These are phyloP conservation scores for Neurospora sublineolata DNA, from an alignment of 495 filamentous ascomycete genomes.

Conservation along the genomic window DNA sequence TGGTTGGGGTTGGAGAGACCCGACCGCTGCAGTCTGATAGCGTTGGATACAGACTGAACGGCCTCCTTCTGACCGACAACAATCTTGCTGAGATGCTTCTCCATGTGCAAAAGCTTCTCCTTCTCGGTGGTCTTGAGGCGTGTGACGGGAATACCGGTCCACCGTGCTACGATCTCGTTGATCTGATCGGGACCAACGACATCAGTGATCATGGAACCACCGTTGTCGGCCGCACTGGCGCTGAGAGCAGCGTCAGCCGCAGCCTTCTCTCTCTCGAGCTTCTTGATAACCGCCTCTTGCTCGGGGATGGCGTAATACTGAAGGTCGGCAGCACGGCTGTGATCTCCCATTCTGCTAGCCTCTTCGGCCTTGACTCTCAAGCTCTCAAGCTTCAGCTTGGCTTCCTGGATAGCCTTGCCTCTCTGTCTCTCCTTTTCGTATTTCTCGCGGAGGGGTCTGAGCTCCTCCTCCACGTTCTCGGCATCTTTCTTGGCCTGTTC, in stretches of 20 bases:
- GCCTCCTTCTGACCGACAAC: constrained; percentile 93
- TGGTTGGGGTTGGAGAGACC: constrained; percentile 91
- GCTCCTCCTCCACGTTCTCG: constrained; percentile 81
- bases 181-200: constrained; percentile 95
- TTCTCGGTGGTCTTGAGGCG: constrained; percentile 90
- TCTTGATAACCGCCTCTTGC: constrained; percentile 63
- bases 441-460: constrained; percentile 84
- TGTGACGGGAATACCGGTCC: constrained; percentile 95
- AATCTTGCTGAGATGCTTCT: constrained; percentile 65
- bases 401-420: constrained; percentile 82
- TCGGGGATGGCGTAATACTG: constrained; percentile 97
- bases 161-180: constrained; percentile 93
- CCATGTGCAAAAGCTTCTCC: constrained; percentile 93
- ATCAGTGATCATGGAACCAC: constrained; percentile 70
- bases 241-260: constrained; percentile 63
- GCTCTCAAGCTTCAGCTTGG: constrained; percentile 85
- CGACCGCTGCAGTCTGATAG: constrained; percentile 86
- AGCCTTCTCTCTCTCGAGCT: constrained; percentile 70
- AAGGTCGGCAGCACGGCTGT: constrained; percentile 74
- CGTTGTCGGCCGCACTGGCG: constrained; percentile 44
- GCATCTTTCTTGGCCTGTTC: constrained; percentile 76
- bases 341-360: constrained; percentile 74
- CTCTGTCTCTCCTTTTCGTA: constrained; percentile 86
- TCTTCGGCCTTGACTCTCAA: constrained; percentile 86
- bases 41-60: constrained; percentile 86